These are phyloP conservation scores for Metarhizium brunneum DNA, from an alignment of 2,329 filamentous ascomycete species.

Conservation along the genomic window DNA sequence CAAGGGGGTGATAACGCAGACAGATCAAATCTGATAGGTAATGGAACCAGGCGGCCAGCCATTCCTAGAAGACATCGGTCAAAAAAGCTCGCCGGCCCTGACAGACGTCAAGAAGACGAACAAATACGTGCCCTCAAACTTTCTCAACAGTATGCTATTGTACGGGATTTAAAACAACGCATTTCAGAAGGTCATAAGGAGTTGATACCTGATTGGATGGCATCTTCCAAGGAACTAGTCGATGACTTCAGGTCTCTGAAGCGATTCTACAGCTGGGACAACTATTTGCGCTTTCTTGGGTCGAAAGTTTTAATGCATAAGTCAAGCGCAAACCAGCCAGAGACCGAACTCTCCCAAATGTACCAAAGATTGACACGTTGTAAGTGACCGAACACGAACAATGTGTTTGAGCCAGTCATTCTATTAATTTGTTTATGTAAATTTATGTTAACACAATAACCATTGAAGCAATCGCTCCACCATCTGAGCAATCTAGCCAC, in stretches of 20 bases:
- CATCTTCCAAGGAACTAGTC: conserved; percentile 47
- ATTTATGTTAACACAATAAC: background rate
- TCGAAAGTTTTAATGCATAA: conserved; percentile 16
- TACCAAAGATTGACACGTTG: conserved; percentile 46
- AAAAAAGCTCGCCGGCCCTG: conserved; percentile 34
- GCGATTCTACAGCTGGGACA: conserved; percentile 58
- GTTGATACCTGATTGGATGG: conserved; percentile 45
- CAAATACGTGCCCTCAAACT: conserved; percentile 29
- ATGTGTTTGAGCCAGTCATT: conserved; percentile 7
- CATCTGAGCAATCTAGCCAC: conserved; percentile 5
- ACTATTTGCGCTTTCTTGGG: conserved; percentile 50
- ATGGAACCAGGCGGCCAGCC: background rate
- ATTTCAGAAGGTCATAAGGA: conserved; percentile 32
- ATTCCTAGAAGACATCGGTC: conserved; percentile 34
- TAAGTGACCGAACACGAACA: conserved; percentile 22
- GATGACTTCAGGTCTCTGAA: conserved; percentile 56
- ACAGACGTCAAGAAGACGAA: conserved; percentile 35
- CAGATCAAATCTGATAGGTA: background rate
- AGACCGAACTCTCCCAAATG: conserved; percentile 42
- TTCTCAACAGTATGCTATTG: conserved; percentile 32
- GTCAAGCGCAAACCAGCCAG: conserved; percentile 17
- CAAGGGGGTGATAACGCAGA: background rate
- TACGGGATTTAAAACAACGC: conserved; percentile 31
- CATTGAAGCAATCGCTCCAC: conserved; percentile 8
- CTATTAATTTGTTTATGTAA: background rate